Percentiles rank a stretch among this genome's conserved stretches.
Conservation (phyloP, 2,329 filamentous ascomycete genomes). For the Rachicladosporium sp. region DNA sequence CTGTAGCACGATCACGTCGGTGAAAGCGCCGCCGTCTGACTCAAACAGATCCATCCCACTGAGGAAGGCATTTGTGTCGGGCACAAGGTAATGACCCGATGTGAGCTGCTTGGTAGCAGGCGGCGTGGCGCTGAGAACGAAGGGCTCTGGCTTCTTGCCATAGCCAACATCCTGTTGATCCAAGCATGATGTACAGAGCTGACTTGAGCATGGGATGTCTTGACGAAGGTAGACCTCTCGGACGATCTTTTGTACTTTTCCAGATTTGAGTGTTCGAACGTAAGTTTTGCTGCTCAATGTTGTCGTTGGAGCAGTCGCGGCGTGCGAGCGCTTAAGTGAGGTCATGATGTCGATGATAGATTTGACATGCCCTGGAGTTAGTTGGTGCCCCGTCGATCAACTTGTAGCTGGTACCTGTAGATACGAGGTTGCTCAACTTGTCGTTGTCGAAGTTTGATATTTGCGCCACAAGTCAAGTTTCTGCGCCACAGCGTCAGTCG, state of each 20-base stretch:
- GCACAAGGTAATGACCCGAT: conserved; percentile 83
- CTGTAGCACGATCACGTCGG: conserved; percentile 92
- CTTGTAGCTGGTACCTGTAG: too few species aligned
- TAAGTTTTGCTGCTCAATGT: conserved; percentile 86
- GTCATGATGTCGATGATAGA: conserved; percentile 34
- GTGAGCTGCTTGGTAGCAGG: conserved; percentile 72
- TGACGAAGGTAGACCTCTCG: conserved; percentile 89
- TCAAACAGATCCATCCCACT: conserved; percentile 97
- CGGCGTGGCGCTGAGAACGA: conserved; percentile 79
- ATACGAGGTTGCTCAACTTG: neutral
- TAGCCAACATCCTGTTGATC: conserved; percentile 56
- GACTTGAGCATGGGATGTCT: conserved; percentile 94
- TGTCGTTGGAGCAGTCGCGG: conserved; percentile 49
- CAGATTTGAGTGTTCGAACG: conserved; percentile 83
- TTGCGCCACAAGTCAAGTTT: too few species aligned
- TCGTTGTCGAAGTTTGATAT: neutral
- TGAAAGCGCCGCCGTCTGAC: conserved; percentile 68
- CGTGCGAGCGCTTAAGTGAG: conserved; percentile 47
- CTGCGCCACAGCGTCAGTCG: too few species aligned
- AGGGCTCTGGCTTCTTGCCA: conserved; percentile 62
- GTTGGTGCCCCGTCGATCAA: too few species aligned
- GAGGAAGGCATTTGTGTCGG: conserved; percentile 90
- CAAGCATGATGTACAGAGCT: conserved; percentile 67
- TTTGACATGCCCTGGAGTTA: too few species aligned
- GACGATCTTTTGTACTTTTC: conserved; percentile 98